Conservation (phyloP, 495 filamentous ascomycete genomes). For the Penicillium taxi region DNA sequence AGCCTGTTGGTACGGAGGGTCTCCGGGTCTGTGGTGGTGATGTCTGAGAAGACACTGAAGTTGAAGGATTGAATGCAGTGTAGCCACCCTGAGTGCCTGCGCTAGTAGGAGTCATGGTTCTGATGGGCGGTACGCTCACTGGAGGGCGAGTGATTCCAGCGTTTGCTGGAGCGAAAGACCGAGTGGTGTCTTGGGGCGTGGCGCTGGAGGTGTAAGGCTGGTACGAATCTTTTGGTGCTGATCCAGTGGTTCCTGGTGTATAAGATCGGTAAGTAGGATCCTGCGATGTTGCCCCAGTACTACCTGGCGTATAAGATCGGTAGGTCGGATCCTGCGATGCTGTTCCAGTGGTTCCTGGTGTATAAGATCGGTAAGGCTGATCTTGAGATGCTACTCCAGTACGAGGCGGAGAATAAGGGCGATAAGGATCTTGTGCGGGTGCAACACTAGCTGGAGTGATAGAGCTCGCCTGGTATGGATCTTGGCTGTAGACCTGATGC, state of each 20-base stretch:
- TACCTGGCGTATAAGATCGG: too few relatives aligned
- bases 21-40: slow-evolving; percentile 8
- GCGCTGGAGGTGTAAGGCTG: too few relatives aligned
- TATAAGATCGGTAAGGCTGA: too few relatives aligned
- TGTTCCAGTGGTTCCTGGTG: too few relatives aligned
- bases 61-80: slow-evolving; percentile 15
- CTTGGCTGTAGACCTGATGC: background rate
- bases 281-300: too few relatives aligned
- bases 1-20: slow-evolving; percentile 6
- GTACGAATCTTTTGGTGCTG: background rate
- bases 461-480: slow-evolving; percentile 8
- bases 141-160: slow-evolving; percentile 4
- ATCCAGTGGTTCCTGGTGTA: background rate
- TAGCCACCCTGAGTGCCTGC: slow-evolving; percentile 7
- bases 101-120: slow-evolving; percentile 15
- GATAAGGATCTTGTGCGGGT: slow-evolving; percentile 9
- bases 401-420: slow-evolving; percentile 7
- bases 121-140: slow-evolving; percentile 1
- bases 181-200: too few relatives aligned
- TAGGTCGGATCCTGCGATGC: background rate
- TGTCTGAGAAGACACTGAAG: slow-evolving; percentile 3
- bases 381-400: background rate
- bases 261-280: background rate
- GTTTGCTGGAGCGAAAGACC: slow-evolving; percentile 14
- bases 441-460: slow-evolving; percentile 3